Conservation (phyloP, 2,329 filamentous ascomycete species). For the Nigrospora oryzae region DNA sequence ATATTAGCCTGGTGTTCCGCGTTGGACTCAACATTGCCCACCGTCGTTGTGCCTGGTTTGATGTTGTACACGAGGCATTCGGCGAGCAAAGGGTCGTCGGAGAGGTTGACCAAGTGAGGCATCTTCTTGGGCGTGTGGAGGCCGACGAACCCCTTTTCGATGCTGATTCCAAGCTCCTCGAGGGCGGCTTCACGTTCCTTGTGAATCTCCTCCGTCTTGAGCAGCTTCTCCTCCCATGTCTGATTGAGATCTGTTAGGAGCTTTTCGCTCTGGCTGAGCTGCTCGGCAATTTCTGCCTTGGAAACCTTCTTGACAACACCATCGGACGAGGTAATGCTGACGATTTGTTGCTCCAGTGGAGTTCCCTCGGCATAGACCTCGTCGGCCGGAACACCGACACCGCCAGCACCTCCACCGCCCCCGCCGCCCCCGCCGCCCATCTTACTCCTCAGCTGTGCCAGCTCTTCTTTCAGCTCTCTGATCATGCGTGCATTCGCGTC, state of each 20-base stretch:
- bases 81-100: slow-evolving; percentile 85
- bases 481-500: slow-evolving; percentile 99
- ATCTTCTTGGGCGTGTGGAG: slow-evolving; percentile 97
- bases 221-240: slow-evolving; percentile 95
- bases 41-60: slow-evolving; percentile 88
- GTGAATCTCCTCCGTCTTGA: slow-evolving; percentile 93
- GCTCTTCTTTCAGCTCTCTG: slow-evolving; percentile 89
- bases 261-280: slow-evolving; percentile 93
- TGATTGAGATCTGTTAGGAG: slow-evolving; percentile 93
- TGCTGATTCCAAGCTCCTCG: slow-evolving; percentile 96
- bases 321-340: slow-evolving; percentile 82
- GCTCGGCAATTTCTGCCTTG: slow-evolving; percentile 96
- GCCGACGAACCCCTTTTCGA: slow-evolving; percentile 95
- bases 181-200: slow-evolving; percentile 92
- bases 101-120: slow-evolving; percentile 96
- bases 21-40: slow-evolving; percentile 86
- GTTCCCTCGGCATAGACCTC: slow-evolving; percentile 89
- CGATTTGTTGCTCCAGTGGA: slow-evolving; percentile 89
- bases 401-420: slow-evolving; percentile 42
- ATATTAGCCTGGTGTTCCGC: slow-evolving; percentile 73
- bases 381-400: slow-evolving; percentile 49
- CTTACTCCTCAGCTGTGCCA: slow-evolving; percentile 79
- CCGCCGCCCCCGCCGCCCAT: slow-evolving; percentile 50
- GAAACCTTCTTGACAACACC: slow-evolving; percentile 90
- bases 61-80: slow-evolving; percentile 98